A percentile compares a stretch with the other conserved stretches of the same genome.
Evolutionary conservation across 2,329 filamentous ascomycete genomes (phyloP).

Genomic region (Sarocladium oryzae): DNA sequence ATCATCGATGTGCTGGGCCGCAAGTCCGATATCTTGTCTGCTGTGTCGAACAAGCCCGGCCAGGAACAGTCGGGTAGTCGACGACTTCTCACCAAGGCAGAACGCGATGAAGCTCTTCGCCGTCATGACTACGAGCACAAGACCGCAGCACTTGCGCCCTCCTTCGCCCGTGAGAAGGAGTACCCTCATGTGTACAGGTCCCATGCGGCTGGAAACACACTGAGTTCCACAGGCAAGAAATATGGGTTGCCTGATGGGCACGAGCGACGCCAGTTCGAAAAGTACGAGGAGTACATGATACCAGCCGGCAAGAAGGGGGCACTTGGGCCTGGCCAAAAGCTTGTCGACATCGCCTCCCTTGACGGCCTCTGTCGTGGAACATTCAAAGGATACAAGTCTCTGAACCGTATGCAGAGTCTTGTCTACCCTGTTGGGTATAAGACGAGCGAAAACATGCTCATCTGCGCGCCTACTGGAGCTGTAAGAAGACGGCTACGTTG

Average conservation of each 20-base stretch:
- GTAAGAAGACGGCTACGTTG: slow-evolving; percentile 33
- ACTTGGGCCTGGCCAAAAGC: slow-evolving; percentile 63
- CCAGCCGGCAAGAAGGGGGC: slow-evolving; percentile 76
- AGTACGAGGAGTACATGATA: slow-evolving; percentile 85
- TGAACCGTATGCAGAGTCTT: slow-evolving; percentile 97
- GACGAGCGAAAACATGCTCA: slow-evolving; percentile 97
- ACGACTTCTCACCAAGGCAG: slow-evolving; percentile 63
- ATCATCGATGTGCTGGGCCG: slow-evolving; percentile 84
- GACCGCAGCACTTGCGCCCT: slow-evolving; percentile 60
- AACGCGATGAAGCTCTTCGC: slow-evolving; percentile 73
- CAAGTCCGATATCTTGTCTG: slow-evolving; percentile 58
- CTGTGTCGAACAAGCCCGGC: slow-evolving; percentile 25
- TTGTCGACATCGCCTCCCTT: slow-evolving; percentile 74
- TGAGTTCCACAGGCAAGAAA: slow-evolving; percentile 72
- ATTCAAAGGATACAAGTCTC: slow-evolving; percentile 85
- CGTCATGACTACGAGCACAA: slow-evolving; percentile 81
- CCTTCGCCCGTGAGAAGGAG: slow-evolving; percentile 63
- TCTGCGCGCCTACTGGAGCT: slow-evolving; percentile 94
- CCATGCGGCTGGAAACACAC: slow-evolving; percentile 76
- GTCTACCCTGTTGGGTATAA: slow-evolving; percentile 93
- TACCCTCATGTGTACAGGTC: slow-evolving; percentile 93
- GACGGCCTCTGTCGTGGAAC: slow-evolving; percentile 87
- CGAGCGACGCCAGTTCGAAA: slow-evolving; percentile 60
- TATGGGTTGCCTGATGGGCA: slow-evolving; percentile 77
- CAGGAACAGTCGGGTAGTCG: slow-evolving; percentile 22